Conservation (phyloP, 2,329 filamentous ascomycete species). For the Ascochyta lentis region DNA sequence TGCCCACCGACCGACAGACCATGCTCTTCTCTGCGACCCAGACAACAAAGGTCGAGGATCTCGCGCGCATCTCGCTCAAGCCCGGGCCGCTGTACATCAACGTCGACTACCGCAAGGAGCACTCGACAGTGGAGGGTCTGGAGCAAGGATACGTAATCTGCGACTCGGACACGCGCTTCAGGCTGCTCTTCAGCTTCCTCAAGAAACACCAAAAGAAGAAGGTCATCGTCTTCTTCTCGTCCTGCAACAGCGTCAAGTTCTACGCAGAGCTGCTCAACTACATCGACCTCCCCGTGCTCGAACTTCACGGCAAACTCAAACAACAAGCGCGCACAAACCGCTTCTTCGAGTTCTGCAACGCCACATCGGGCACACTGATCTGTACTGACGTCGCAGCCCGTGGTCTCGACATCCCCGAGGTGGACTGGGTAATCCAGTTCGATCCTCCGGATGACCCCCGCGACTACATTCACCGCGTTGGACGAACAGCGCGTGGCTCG, state of each 20-base stretch:
- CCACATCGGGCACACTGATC: conserved; percentile 84
- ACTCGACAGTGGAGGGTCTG: conserved; percentile 88
- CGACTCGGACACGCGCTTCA: conserved; percentile 91
- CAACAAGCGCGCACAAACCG: conserved; percentile 99
- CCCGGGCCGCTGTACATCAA: conserved; percentile 96
- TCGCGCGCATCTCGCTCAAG: conserved; percentile 90
- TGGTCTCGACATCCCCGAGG: conserved; percentile 92
- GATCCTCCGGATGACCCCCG: conserved; percentile 88
- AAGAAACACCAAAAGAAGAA: conserved; percentile 94
- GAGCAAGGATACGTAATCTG: conserved; percentile 97
- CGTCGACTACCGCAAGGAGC: conserved; percentile 87
- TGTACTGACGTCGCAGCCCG: conserved; percentile 96
- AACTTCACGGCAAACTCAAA: conserved; percentile 91
- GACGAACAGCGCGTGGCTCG: conserved; percentile 86
- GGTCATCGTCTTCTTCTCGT: conserved; percentile 91
- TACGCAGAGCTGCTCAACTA: conserved; percentile 95
- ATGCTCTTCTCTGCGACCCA: conserved; percentile 99
- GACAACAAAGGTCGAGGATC: conserved; percentile 97
- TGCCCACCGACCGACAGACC: conserved; percentile 85
- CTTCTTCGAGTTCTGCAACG: conserved; percentile 95
- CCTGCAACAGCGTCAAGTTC: conserved; percentile 93
- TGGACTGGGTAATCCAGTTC: conserved; percentile 92
- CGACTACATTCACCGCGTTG: conserved; percentile 80
- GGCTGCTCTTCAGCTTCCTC: conserved; percentile 91
- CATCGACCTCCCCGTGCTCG: conserved; percentile 88